Evolutionary conservation across 495 filamentous ascomycete species (phyloP).

Genomic region (Cairneyella variabilis): DNA sequence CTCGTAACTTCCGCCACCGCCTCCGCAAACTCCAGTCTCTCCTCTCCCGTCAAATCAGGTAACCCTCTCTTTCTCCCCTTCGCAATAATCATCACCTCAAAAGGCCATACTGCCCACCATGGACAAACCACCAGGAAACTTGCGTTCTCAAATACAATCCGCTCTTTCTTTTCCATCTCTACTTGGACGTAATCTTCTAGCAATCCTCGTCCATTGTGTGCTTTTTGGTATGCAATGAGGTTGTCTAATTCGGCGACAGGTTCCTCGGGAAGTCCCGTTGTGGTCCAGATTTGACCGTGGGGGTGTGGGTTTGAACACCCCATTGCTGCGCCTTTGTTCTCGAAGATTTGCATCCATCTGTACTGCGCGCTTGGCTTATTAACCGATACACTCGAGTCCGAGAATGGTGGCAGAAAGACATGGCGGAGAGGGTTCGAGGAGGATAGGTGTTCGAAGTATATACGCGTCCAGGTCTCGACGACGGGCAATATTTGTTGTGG

Average conservation of each 20-base stretch:
- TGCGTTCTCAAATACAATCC: conserved; percentile 82
- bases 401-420: conserved; percentile 20
- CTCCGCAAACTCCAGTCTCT: conserved; percentile 71
- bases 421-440: conserved; percentile 58
- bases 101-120: conserved; percentile 98
- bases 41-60: conserved; percentile 68
- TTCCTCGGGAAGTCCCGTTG: conserved; percentile 84
- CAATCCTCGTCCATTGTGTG: conserved; percentile 68
- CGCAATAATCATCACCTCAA: conserved; percentile 87
- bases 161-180: conserved; percentile 75
- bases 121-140: conserved; percentile 83
- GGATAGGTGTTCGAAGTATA: conserved; percentile 80
- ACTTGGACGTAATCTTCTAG: conserved; percentile 83
- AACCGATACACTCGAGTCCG: conserved; percentile 46
- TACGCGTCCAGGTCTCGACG: conserved; percentile 79
- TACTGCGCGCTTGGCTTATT: conserved; percentile 61
- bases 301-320: conserved; percentile 98
- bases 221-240: conserved; percentile 67
- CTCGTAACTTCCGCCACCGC: conserved; percentile 80
- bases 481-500: conserved; percentile 67
- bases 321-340: conserved; percentile 98
- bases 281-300: conserved; percentile 96
- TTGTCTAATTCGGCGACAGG: conserved; percentile 72
- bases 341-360: conserved; percentile 98
- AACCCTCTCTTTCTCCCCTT: conserved; percentile 76